Evolutionary conservation across 805 yeast species (phyloP).

Genomic region (Lachancea waltii): DNA sequence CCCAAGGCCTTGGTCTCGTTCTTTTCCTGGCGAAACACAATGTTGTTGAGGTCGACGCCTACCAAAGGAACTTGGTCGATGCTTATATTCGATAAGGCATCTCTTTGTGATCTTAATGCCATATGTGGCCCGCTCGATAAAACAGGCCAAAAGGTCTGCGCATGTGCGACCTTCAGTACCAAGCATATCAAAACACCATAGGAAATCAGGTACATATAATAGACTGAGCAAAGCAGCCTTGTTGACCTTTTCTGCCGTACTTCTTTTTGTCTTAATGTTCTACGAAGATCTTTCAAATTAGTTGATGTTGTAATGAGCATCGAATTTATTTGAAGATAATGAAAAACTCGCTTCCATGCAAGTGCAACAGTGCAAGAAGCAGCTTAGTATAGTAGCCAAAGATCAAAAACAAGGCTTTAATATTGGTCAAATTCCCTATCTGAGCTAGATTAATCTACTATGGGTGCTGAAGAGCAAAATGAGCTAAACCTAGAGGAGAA

Average conservation of each 20-base stretch:
- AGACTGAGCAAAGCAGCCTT: too few species aligned
- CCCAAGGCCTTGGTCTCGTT: conserved; percentile 31
- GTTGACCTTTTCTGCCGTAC: too few species aligned
- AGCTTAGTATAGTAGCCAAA: too few species aligned
- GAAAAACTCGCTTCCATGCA: too few species aligned
- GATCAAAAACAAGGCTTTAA: neutral
- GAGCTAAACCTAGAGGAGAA: conserved; percentile 12
- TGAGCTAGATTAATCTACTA: neutral
- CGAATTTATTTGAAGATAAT: too few species aligned
- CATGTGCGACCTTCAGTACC: neutral
- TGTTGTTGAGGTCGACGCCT: conserved; percentile 36
- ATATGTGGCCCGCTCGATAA: conserved; percentile 28
- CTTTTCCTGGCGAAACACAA: conserved; percentile 27
- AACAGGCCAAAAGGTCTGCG: conserved; percentile 28
- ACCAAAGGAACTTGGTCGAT: conserved; percentile 36
- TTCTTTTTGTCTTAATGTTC: too few species aligned
- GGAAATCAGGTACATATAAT: conserved; percentile 2
- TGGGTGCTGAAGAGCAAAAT: conserved; percentile 3
- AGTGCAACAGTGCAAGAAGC: too few species aligned
- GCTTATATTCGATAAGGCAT: conserved; percentile 36
- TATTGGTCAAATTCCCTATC: neutral
- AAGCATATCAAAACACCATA: conserved; percentile 1
- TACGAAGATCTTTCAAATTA: too few species aligned
- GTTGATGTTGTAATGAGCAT: too few species aligned
- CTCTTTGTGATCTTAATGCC: conserved; percentile 43